phyloP scores from a whole-genome alignment of 2,329 filamentous ascomycete genomes.

The Colletotrichum tamarilloi region DNA sequence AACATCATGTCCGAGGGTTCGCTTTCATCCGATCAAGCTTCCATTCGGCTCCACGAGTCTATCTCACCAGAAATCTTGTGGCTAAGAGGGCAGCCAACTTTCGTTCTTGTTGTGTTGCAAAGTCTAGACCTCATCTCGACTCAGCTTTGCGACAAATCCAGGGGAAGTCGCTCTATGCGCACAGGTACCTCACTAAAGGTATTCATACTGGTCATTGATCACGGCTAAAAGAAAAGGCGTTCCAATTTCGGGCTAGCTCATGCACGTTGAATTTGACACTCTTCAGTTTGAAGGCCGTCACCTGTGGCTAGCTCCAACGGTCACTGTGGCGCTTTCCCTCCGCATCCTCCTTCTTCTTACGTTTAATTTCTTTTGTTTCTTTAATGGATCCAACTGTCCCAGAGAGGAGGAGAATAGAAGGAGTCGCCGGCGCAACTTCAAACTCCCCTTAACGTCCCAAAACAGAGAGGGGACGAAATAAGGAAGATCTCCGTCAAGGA shows the following conservation, averaged over 20 bases:
- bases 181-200: too few species aligned
- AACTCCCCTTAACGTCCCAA: neutral
- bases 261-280: neutral
- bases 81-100: neutral
- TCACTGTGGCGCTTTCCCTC: neutral
- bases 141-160: too few species aligned
- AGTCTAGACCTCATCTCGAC: too few species aligned
- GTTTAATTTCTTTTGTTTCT: neutral
- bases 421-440: neutral
- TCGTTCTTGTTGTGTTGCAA: neutral
- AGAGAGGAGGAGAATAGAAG: neutral
- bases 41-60: neutral
- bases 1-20: neutral
- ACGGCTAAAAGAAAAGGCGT: neutral
- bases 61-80: neutral
- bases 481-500: constrained; percentile 8
- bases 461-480: neutral
- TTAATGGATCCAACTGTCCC: neutral
- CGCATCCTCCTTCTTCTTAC: neutral
- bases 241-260: neutral
- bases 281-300: neutral
- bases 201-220: neutral
- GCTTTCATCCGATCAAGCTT: neutral
- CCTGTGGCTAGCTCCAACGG: neutral
- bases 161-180: too few species aligned